A percentile compares a stretch with the other conserved stretches of the same genome.
These are phyloP conservation scores for Globisporangium spinosum DNA, from an alignment of 352 stramenopile species.

Conservation along the genomic window DNA sequence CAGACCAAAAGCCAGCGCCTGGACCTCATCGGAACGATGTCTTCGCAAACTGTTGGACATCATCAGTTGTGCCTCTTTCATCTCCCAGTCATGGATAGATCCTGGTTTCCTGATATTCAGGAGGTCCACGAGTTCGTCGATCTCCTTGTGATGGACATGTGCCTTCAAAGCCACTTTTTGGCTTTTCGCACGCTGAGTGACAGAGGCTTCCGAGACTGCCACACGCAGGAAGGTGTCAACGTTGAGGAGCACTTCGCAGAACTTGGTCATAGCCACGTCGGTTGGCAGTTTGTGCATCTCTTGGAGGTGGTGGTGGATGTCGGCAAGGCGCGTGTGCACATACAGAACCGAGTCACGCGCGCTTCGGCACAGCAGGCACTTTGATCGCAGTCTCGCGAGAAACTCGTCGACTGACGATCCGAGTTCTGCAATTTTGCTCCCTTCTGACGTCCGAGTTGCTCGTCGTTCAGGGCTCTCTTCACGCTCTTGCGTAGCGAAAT, in stretches of 20 bases:
- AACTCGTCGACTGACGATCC: conserved; percentile 7
- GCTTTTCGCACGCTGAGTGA: conserved; percentile 1
- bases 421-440: not conserved
- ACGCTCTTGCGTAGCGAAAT: not conserved
- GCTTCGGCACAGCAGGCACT: conserved; percentile 9
- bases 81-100: conserved; percentile 13
- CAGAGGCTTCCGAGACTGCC: conserved; percentile 10
- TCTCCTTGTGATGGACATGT: conserved; percentile 14
- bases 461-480: not conserved
- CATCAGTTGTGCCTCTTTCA: not conserved
- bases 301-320: conserved; percentile 12
- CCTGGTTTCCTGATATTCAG: not conserved
- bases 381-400: conserved; percentile 5
- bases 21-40: not conserved
- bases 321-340: conserved; percentile 9
- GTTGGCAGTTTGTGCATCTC: conserved; percentile 12
- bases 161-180: conserved; percentile 8
- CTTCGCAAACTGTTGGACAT: not conserved
- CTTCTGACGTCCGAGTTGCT: not conserved
- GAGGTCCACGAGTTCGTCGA: conserved; percentile 12
- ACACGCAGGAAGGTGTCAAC: conserved; percentile 11
- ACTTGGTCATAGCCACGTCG: conserved; percentile 12
- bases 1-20: not conserved
- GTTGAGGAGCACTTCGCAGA: conserved; percentile 8
- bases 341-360: conserved; percentile 8